Evolutionary conservation across 148 eudicot genomes (phyloP).

Genomic region (Rhododendron ferrugineum): DNA sequence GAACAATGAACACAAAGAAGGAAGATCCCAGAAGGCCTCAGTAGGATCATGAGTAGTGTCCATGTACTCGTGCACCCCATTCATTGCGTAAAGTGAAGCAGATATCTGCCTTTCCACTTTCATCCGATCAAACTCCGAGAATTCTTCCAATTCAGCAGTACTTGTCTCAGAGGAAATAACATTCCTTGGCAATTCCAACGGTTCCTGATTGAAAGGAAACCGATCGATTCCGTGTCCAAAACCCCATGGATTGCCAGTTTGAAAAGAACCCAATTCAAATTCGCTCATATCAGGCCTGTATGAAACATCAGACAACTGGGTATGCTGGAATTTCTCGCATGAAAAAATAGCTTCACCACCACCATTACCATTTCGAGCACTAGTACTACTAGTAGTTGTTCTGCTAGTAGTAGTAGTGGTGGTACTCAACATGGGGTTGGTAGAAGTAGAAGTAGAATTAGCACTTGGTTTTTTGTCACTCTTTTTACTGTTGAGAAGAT

Average conservation of each 20-base stretch:
- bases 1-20: constrained; percentile 46
- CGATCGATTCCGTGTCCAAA: constrained; percentile 22
- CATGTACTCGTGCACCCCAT: constrained; percentile 51
- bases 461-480: constrained; percentile 19
- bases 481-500: constrained; percentile 55
- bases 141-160: constrained; percentile 15
- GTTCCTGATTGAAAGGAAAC: constrained; percentile 19
- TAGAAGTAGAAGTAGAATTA: constrained; percentile 13
- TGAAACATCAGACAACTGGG: constrained; percentile 47
- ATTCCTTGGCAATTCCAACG: neutral
- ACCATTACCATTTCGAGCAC: constrained; percentile 11
- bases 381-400: neutral
- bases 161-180: neutral
- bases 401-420: constrained; percentile 11
- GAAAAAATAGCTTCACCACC: neutral
- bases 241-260: constrained; percentile 28
- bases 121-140: constrained; percentile 48
- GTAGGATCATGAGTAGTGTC: constrained; percentile 50
- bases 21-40: constrained; percentile 75
- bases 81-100: constrained; percentile 35
- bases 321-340: neutral
- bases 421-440: neutral
- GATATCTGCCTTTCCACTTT: constrained; percentile 62
- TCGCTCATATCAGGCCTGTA: constrained; percentile 57
- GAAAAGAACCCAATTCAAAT: constrained; percentile 21